A percentile compares a stretch with the other conserved stretches of the same genome.
phyloP scores from a whole-genome alignment of 805 yeast genomes.

The Nakazawaea molendinolei region DNA sequence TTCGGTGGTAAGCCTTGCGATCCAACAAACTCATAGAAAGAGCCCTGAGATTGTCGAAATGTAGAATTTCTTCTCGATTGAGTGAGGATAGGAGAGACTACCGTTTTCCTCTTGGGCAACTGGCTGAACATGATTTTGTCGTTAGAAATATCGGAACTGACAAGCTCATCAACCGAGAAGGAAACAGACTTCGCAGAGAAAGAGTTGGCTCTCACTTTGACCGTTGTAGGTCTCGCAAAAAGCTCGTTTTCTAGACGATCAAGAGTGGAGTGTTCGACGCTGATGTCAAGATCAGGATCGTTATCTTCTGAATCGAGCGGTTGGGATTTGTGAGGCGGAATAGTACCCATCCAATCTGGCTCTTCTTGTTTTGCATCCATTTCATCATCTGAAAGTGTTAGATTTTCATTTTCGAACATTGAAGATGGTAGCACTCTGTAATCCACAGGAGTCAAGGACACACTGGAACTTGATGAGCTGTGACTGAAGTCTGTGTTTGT shows the following conservation, averaged over 20 bases:
- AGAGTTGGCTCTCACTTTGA: neutral
- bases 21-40: slow-evolving; percentile 3
- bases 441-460: slow-evolving; percentile 1
- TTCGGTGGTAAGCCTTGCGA: slow-evolving; percentile 1
- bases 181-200: neutral
- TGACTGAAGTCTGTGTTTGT: neutral
- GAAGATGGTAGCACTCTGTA: slow-evolving; percentile 4
- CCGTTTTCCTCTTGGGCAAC: neutral
- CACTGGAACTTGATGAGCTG: neutral
- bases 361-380: slow-evolving; percentile 15
- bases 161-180: neutral
- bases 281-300: too few species aligned
- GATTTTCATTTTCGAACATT: slow-evolving; percentile 3
- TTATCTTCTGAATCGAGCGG: neutral
- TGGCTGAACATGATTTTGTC: neutral
- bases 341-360: slow-evolving; percentile 4
- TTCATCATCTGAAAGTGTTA: slow-evolving; percentile 14
- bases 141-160: neutral
- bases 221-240: neutral
- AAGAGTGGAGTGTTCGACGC: slow-evolving; percentile 3
- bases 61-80: neutral
- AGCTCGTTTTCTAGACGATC: neutral
- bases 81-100: neutral
- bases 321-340: slow-evolving; percentile 9
- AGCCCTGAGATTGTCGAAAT: neutral